Base-by-base conservation (phyloP, 495 filamentous ascomycete species). In the Trichoderma gamsii region DNA sequence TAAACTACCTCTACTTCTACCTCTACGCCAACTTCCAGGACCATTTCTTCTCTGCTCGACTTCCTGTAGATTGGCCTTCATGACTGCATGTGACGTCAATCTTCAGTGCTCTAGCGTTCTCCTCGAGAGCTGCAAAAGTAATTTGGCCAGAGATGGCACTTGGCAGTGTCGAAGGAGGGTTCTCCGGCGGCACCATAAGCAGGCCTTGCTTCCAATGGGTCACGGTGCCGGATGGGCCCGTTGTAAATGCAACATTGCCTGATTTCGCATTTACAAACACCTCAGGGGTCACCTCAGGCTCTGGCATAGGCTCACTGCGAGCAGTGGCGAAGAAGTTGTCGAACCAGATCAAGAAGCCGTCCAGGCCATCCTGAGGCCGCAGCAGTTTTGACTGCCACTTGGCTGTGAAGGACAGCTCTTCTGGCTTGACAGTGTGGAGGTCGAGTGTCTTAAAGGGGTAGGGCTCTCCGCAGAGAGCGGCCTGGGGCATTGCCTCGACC, bases 151-250 rank as follows among this genome's bases (percentile, higher is more conserved):
- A 72, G 9, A 85, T 65, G 70, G 80, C 74, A 52, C 75, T 72
- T 21, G 70, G 79, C 56, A 72, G 71, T 56, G 70, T 71, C 11
- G 63, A 38, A 25, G 74, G 41, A 9, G 69, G 69, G 8, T 61
- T 52, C 46, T 76, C 72, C 66, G 75, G 79, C 41, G 78, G 78
- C 66, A 80, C 73, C 27, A 82, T 69, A 63, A 83, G 72, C 32
- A 94, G 85, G 7, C 90, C 92, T 77, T 96, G 92, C 78, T 89
- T 91, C 92, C 92, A 96, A 79, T 96, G 92, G 29, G 92, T 96
- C 70, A 87, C 89, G 73, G 86, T 88, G 66, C 86, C 85, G 64
- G 88, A 87, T 43, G 92, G 92, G 5, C 91, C 91, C 38, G 92
- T 96, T 59, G 90, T 92, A 74, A 96, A 95, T 21, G 81, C 80